phyloP scores from a whole-genome alignment of 2,329 filamentous ascomycete genomes.

The Sclerotinia subarctica region DNA sequence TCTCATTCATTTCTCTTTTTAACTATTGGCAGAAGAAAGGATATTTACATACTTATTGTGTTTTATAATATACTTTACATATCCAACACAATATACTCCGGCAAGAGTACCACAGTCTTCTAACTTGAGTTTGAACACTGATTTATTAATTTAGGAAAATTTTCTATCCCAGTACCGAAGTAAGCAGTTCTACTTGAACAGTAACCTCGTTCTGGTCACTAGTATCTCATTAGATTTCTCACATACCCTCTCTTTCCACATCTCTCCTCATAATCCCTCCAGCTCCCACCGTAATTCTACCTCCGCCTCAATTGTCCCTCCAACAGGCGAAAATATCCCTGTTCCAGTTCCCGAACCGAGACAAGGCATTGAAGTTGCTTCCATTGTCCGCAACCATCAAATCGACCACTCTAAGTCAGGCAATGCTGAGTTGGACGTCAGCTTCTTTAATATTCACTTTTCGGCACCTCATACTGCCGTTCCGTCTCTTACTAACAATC shows the following conservation, averaged over 20 bases:
- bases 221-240: not conserved
- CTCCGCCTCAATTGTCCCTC: not conserved
- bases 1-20: too few relatives aligned
- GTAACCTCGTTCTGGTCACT: not conserved
- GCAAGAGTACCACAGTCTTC: too few relatives aligned
- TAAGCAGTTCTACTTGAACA: not conserved
- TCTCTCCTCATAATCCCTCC: not conserved
- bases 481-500: not conserved
- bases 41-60: too few relatives aligned
- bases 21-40: too few relatives aligned
- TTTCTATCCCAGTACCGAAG: fast-evolving
- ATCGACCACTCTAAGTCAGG: not conserved
- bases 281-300: not conserved
- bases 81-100: too few relatives aligned
- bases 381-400: not conserved
- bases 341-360: not conserved
- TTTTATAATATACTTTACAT: too few relatives aligned
- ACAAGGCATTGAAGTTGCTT: not conserved
- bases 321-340: not conserved
- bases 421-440: not conserved
- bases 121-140: not conserved
- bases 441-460: not conserved
- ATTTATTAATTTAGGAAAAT: not conserved
- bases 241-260: too few relatives aligned
- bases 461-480: not conserved